Conservation (phyloP, 768 basidiomycete species). For the Boletus sp. region DNA sequence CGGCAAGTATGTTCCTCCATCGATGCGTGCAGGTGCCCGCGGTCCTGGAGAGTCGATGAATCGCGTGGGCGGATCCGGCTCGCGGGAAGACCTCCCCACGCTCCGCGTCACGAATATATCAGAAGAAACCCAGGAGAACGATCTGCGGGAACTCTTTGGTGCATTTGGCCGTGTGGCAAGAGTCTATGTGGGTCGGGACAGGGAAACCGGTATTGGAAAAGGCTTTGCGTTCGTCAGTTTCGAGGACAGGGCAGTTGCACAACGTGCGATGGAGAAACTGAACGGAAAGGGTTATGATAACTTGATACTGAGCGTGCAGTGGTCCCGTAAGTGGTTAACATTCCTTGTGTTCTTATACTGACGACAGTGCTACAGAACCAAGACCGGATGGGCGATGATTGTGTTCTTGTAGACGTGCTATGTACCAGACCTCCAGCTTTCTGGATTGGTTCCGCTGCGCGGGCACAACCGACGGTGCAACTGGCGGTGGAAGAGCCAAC, state of each 20-base stretch:
- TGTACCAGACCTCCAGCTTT: neutral
- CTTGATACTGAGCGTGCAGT: conserved; percentile 69
- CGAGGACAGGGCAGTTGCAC: conserved; percentile 74
- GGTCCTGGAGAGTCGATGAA: conserved; percentile 75
- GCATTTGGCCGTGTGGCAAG: conserved; percentile 81
- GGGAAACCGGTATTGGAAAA: conserved; percentile 92
- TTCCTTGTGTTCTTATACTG: neutral
- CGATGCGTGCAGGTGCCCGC: conserved; percentile 71
- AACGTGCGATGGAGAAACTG: conserved; percentile 88
- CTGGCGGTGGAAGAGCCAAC: neutral
- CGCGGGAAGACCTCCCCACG: conserved; percentile 90
- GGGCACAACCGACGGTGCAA: neutral
- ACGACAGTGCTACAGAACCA: conserved; percentile 33
- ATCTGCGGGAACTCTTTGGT: conserved; percentile 88
- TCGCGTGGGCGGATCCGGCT: conserved; percentile 41
- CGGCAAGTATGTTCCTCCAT: conserved; percentile 93
- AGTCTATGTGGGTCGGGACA: conserved; percentile 92
- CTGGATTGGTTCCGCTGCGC: neutral
- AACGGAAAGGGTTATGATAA: conserved; percentile 92
- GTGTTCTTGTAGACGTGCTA: neutral
- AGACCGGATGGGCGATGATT: conserved; percentile 39
- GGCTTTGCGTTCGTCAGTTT: conserved; percentile 98
- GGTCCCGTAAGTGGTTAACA: conserved; percentile 50
- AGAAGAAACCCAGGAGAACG: conserved; percentile 91
- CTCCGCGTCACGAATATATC: conserved; percentile 96